Base-by-base conservation (phyloP, 2,329 filamentous ascomycete species). In the Rosellinia necatrix region DNA sequence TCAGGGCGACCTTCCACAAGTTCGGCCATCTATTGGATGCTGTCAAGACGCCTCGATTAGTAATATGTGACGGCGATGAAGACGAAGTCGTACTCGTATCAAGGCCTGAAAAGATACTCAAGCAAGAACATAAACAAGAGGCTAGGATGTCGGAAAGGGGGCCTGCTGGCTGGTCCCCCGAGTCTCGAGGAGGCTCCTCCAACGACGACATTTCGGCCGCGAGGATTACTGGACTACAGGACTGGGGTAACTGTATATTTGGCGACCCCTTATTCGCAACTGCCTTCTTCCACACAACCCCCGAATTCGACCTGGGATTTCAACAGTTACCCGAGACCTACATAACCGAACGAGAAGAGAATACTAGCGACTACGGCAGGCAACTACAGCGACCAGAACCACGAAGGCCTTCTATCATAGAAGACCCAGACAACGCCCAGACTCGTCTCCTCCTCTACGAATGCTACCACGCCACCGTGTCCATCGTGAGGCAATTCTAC, bases 201-300 rank as follows among this genome's bases (percentile, higher is more conserved):
- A 49, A 55, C 50, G 49, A 46, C 27, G n/a, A 37, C 32, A 17
- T 41, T 22, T 43, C 46, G 19, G n/a, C 58, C 0, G 68, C 78
- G 12, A 65, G 65, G 19, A 66, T 85, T 12, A 79, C 75, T 0
- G 82, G 82, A 0, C 66, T 86, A n/a, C 74, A 75, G 27, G 81
- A 83, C 69, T 87, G 83, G 83, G 80, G 80, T 56, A 80, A 78
- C 55, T 79, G 80, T 38, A 62, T 85, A 9, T 86, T 87, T 60
- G 84, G 83, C 9, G 84, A 87, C 58, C 82, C 83, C 0, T 66
- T 86, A 2, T 72, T 87, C 46, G 75, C 79, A 2, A 74, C 72
- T 3, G 74, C 75, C 6, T 82, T 86, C 61, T 75, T 72, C 62
- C 73, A 76, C 15, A 73, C 78, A 0, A 77, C 72, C 4, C 63